Base-by-base conservation (phyloP, 805 yeast genomes). In the Candida coquimbonensis region DNA sequence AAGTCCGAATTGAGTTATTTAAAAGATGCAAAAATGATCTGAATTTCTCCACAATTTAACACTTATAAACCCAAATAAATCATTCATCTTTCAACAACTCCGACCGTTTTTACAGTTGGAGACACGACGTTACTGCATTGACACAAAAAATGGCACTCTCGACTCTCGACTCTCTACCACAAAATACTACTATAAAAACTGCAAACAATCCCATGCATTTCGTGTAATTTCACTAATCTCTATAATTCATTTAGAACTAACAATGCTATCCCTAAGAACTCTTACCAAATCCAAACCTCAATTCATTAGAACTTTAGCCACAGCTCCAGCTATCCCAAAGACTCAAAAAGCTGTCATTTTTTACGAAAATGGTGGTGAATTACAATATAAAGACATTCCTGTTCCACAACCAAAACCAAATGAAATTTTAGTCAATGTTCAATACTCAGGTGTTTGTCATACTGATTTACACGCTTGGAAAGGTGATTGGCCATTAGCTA, bases 391-490 rank as follows among this genome's bases (percentile, higher is more conserved):
- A 51, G 81, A 77, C 54, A 72, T 77, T 47, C 73, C 79, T 6
- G 81, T 77, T 14, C 83, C 83, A 44, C 60, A 55, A 43, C 83
- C 84, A 50, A 74, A 73, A 55, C 66, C 81, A 45, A 77, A 74
- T 52, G 83, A 78, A 59, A 63, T 78, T 46, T 64, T 78, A 57
- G 65, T 78, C 60, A 74, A 78, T 55, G 78, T 78, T 57, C 74
- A 76, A 62, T 78, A 77, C 63, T 78, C 83, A 5, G 83, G 83
- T 60, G 83, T 78, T 21, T 78, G 83, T 57, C 83, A 78, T 63
- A 77, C 83, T 5, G 83, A 78, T 60, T 68, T 78, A 58, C 83
- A 78, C 60, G 83, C 83, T 36, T 78, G 81, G 81, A 75, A 78
- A 56, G 83, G 83, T 51, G 83, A 78, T 59, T 78, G 83, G 84